These are phyloP conservation scores for Odonthalia washingtoniensis DNA, from an alignment of 31 red algal species.

Conservation along the genomic window DNA sequence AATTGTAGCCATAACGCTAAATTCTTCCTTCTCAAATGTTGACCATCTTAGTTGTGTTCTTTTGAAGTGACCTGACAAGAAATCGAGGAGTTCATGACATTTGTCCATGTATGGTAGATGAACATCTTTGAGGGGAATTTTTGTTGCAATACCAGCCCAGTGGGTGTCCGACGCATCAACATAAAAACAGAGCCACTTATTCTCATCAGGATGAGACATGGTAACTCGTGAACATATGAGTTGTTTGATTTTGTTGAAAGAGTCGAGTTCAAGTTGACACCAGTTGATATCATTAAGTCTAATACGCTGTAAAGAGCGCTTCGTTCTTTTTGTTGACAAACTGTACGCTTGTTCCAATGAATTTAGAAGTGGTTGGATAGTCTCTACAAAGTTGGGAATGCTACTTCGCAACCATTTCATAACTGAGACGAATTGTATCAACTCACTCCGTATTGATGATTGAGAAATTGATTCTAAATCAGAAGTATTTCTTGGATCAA, in stretches of 20 bases:
- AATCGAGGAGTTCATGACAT: neutral
- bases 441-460: neutral
- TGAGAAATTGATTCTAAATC: neutral
- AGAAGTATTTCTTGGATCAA: neutral
- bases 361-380: neutral
- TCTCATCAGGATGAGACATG: constrained; percentile 12
- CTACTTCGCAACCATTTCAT: neutral
- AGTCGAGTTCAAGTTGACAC: neutral
- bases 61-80: constrained; percentile 26
- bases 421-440: constrained; percentile 15
- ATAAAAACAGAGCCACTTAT: constrained; percentile 9
- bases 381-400: neutral
- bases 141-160: constrained; percentile 17
- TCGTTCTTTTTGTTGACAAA: neutral
- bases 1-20: constrained; percentile 17
- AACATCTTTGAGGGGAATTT: constrained; percentile 12
- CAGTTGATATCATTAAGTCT: neutral
- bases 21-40: constrained; percentile 30
- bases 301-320: neutral
- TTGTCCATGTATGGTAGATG: constrained; percentile 6
- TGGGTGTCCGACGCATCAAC: constrained; percentile 20
- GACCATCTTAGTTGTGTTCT: constrained; percentile 6
- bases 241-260: constrained; percentile 9
- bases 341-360: constrained; percentile 3
- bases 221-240: neutral